Percentiles rank a stretch among this genome's conserved stretches.
Evolutionary conservation across 345 rosid species (phyloP).

Genomic region (Citrus maxima): DNA sequence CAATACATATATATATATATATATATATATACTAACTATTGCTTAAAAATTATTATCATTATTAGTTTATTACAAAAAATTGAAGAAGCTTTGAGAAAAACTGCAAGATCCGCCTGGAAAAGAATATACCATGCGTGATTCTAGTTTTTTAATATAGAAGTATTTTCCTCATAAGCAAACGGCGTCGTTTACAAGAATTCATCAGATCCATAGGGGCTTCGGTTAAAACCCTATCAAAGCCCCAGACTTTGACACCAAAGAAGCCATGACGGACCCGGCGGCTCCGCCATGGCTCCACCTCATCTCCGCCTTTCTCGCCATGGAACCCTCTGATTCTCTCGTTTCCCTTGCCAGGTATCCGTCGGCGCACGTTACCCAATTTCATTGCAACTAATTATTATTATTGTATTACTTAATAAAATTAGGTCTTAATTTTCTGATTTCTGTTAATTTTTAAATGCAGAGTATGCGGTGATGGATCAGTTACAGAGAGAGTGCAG

Average conservation of each 20-base stretch:
- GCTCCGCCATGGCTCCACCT: slow-evolving; percentile 41
- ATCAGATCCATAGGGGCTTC: neutral
- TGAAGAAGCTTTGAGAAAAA: no score
- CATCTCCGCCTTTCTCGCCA: slow-evolving; percentile 70
- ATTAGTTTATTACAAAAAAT: no score
- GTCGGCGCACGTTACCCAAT: neutral
- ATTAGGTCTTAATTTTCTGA: neutral
- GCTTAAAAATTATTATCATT: no score
- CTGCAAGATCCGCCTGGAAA: no score
- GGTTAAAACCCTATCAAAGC: neutral
- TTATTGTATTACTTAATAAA: no score
- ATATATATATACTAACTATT: no score
- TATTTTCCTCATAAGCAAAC: neutral
- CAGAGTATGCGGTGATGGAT: slow-evolving; percentile 63
- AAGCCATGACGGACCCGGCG: slow-evolving; percentile 34
- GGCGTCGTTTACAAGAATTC: neutral
- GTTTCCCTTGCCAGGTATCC: slow-evolving; percentile 55
- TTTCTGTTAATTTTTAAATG: neutral
- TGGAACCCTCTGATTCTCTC: slow-evolving; percentile 56
- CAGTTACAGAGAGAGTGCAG: slow-evolving; percentile 53
- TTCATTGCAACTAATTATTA: neutral
- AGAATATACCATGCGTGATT: no score
- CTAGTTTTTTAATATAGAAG: neutral
- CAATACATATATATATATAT: no score
- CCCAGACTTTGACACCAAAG: neutral